Evolutionary conservation across 1,284 basidiomycete genomes (phyloP).

Genomic region (Malassezia globosa): DNA sequence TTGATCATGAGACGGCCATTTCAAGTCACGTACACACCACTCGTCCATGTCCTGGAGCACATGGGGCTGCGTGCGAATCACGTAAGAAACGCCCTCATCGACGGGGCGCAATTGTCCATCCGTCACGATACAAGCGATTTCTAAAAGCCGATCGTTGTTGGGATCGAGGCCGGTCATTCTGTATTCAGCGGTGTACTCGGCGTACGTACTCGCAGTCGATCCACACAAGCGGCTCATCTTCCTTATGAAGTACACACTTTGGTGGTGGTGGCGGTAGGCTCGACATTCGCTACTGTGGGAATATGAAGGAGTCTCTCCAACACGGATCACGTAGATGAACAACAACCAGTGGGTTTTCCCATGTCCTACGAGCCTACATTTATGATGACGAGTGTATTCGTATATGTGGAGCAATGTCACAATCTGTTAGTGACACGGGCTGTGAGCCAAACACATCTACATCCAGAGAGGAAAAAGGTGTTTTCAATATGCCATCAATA

Average conservation of each 20-base stretch:
- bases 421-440: background rate
- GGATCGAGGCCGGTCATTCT: conserved; percentile 63
- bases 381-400: background rate
- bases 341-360: no score
- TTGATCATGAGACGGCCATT: background rate
- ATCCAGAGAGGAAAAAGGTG: background rate
- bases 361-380: no score
- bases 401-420: background rate
- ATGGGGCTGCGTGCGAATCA: conserved; percentile 58
- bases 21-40: conserved; percentile 21
- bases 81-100: conserved; percentile 61
- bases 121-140: conserved; percentile 67
- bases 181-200: background rate
- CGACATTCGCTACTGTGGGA: no score
- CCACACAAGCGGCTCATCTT: conserved; percentile 67
- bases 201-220: conserved; percentile 61
- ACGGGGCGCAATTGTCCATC: conserved; percentile 64
- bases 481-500: background rate
- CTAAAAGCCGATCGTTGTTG: conserved; percentile 60
- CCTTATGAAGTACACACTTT: conserved; percentile 16
- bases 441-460: conserved; percentile 5
- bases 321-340: no score
- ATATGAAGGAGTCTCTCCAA: background rate
- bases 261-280: conserved; percentile 32
- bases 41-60: conserved; percentile 52